Evolutionary conservation across 768 basidiomycete genomes (phyloP).

Genomic region (Pulveroboletus sp.): DNA sequence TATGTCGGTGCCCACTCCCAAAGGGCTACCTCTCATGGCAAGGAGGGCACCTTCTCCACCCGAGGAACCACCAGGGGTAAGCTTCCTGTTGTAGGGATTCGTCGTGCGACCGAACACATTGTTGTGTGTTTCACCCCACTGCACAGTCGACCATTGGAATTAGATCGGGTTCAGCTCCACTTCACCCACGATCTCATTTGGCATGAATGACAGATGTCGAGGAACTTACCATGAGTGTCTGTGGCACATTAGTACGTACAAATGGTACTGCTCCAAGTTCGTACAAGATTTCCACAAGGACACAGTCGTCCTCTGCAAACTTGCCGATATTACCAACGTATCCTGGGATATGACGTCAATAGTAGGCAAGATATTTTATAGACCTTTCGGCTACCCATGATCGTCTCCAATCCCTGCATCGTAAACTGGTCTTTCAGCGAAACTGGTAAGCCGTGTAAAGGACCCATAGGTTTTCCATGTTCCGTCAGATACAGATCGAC

Average conservation of each 20-base stretch:
- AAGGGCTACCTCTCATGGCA: constrained; percentile 40
- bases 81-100: constrained; percentile 69
- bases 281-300: constrained; percentile 61
- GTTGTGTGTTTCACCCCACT: constrained; percentile 82
- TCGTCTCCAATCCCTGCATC: constrained; percentile 59
- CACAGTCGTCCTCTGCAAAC: constrained; percentile 54
- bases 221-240: constrained; percentile 61
- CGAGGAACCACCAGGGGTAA: constrained; percentile 78
- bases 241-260: constrained; percentile 72
- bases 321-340: constrained; percentile 52
- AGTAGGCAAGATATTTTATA: not conserved
- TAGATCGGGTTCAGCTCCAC: not conserved
- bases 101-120: constrained; percentile 73
- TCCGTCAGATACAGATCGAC: constrained; percentile 21
- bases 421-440: constrained; percentile 47
- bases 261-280: constrained; percentile 67
- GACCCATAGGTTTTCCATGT: constrained; percentile 30
- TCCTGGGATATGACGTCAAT: constrained; percentile 33
- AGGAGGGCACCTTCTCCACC: constrained; percentile 85
- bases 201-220: not conserved
- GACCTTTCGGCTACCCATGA: constrained; percentile 37
- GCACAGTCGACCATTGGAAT: not conserved
- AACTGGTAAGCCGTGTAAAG: constrained; percentile 46
- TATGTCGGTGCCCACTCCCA: constrained; percentile 79
- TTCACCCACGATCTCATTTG: not conserved